Conservation (phyloP, 805 yeast genomes). For the Barnettozyma pratensis region DNA sequence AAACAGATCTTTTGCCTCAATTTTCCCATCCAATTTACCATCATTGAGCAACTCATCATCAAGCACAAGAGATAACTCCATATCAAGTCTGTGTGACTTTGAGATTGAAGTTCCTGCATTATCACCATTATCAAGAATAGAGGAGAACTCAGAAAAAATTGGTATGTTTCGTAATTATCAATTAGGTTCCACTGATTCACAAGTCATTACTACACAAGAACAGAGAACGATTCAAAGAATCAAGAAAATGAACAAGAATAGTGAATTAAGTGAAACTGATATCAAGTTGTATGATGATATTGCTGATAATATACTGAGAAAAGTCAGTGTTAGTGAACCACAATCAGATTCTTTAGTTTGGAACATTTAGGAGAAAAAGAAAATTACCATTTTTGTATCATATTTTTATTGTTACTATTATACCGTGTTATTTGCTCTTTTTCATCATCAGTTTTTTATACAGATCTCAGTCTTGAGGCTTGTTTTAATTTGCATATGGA, state of each 20-base stretch:
- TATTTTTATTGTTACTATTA: too few relatives aligned
- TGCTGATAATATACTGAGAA: slow-evolving; percentile 21
- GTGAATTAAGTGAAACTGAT: slow-evolving; percentile 6
- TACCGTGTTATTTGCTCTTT: background rate
- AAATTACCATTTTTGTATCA: background rate
- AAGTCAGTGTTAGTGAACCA: slow-evolving; percentile 11
- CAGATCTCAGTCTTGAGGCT: too few relatives aligned
- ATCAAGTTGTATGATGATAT: slow-evolving; percentile 20
- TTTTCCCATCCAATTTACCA: slow-evolving; percentile 7
- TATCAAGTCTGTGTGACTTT: slow-evolving; percentile 20
- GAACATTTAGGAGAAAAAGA: background rate
- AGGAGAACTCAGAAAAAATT: slow-evolving; percentile 18
- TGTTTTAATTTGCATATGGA: too few relatives aligned
- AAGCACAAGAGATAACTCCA: slow-evolving; percentile 21
- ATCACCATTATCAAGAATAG: slow-evolving; percentile 18
- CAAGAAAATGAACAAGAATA: background rate
- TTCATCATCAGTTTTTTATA: too few relatives aligned
- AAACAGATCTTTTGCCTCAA: slow-evolving; percentile 11
- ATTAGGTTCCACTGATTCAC: background rate
- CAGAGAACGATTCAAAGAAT: slow-evolving; percentile 3
- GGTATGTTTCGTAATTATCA: slow-evolving; percentile 7
- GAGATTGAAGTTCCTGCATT: slow-evolving; percentile 11
- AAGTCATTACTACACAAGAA: background rate
- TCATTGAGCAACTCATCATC: slow-evolving; percentile 3
- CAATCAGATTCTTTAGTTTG: background rate